Evolutionary conservation across 2,329 filamentous ascomycete genomes (phyloP), one percentile per base, ranked within the genome.

Genomic region (Pseudovirgaria hyperparasitica): DNA sequence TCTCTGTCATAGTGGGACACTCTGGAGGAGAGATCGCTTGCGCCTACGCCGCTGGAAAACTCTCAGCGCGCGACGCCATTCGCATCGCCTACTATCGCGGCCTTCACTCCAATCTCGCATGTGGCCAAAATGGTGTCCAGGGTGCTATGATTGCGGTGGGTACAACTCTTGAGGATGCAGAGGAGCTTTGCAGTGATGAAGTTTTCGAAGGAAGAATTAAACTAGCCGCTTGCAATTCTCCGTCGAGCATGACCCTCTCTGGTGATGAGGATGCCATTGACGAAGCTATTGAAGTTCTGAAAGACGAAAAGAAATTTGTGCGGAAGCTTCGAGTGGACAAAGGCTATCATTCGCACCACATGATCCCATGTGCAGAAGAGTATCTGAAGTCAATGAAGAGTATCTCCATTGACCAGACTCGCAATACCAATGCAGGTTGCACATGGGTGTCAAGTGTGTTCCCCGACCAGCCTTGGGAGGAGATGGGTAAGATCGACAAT

Each of bases 1-100:
- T 55, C 1, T 14, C 37, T 6, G 49, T 50, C 1, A 43, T 58
- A 2, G 48, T 60, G 6, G 57, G 58, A 2, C 57, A 62, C 28
- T 57, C 52, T 0, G 47, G 54, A 5, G 57, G 57, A 5, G 57
- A 60, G 27, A 54, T 58, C 8, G 55, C 48, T 0, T 55, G 55
- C 2, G 41, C 51, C 3, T 56, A 58, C 10, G 46, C 45, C 5
- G 46, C 40, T 18, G 48, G 41, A 8, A 39, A 11, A 23, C 13
- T 32, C 50, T 42, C 35, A 4, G 25, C 19, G 6, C 7, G 13
- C 5, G 34, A 37, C n/a, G 43, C 45, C 2, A 36, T 41, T 11
- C 19, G 27, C 1, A 31, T 42, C 22, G 40, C 43, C 2, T 46
- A 45, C 16, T 39, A 39, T 19, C 35, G 43, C 1, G 45, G 43